phyloP scores from a whole-genome alignment of 495 filamentous ascomycete genomes.

The Durotheca rogersii region DNA sequence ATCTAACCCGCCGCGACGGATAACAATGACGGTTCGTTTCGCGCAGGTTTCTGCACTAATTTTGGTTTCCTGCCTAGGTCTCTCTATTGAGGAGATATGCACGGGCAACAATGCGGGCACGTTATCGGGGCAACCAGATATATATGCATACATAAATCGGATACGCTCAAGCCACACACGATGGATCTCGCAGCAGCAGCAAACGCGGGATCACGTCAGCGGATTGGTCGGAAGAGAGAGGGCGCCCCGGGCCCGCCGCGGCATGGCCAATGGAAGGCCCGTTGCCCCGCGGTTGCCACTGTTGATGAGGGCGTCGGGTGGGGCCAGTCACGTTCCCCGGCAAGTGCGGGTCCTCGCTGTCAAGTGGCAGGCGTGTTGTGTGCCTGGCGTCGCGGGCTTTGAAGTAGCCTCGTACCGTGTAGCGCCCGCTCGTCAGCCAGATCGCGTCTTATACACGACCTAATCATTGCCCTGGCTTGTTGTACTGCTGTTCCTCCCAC shows the following conservation, averaged over 20 bases:
- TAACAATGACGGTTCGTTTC: no score
- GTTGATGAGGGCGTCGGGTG: slow-evolving; percentile 42
- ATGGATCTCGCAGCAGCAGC: slow-evolving; percentile 15
- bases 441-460: slow-evolving; percentile 31
- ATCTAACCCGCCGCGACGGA: no score
- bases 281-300: slow-evolving; percentile 53
- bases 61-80: no score
- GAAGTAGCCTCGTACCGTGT: slow-evolving; percentile 29
- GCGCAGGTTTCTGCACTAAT: no score
- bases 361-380: slow-evolving; percentile 8
- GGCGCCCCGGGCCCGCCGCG: slow-evolving; percentile 8
- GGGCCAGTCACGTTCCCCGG: slow-evolving; percentile 20
- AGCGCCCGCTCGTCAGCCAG: no score
- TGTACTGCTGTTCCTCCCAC: no score
- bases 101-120: no score
- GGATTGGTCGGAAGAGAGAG: slow-evolving; percentile 26
- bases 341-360: slow-evolving; percentile 13
- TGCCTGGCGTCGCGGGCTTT: no score
- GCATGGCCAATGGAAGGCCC: slow-evolving; percentile 41
- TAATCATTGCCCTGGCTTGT: no score
- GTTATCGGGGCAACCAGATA: not conserved
- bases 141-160: not conserved
- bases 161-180: no score
- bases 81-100: no score
- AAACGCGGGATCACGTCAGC: slow-evolving; percentile 35